Percentiles rank a stretch among this genome's conserved stretches.
Conservation (phyloP, 2,329 filamentous ascomycete genomes). For the Beauveria sp. region DNA sequence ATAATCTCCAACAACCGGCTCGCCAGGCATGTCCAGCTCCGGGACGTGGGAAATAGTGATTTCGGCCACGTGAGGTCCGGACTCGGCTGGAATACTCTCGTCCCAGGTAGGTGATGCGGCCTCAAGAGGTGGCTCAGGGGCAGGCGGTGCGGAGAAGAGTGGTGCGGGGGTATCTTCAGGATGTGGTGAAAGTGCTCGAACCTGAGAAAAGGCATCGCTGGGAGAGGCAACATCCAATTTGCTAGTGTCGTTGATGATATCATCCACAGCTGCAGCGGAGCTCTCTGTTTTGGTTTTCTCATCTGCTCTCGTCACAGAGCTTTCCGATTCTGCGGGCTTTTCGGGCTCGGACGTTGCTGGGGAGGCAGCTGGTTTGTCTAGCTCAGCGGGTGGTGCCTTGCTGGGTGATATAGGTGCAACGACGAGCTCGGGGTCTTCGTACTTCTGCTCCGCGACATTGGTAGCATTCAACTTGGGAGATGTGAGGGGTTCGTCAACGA, state of each 20-base stretch:
- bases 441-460: conserved; percentile 42
- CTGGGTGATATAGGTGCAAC: conserved; percentile 51
- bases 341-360: not conserved
- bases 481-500: conserved; percentile 70
- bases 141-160: conserved; percentile 33
- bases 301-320: conserved; percentile 13
- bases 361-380: conserved; percentile 16
- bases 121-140: conserved; percentile 22
- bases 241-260: not conserved
- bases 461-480: conserved; percentile 58
- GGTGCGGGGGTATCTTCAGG: conserved; percentile 63
- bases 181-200: conserved; percentile 39
- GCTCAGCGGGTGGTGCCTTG: conserved; percentile 22
- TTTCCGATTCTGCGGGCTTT: not conserved
- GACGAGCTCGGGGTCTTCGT: conserved; percentile 49
- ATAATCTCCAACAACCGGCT: conserved; percentile 85
- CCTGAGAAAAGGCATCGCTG: not conserved
- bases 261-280: conserved; percentile 10
- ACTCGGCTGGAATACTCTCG: not conserved
- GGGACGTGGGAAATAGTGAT: conserved; percentile 8
- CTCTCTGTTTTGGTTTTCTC: conserved; percentile 11
- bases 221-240: conserved; percentile 6
- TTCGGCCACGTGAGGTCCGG: not conserved
- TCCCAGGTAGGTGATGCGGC: conserved; percentile 12
- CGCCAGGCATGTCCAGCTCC: conserved; percentile 19